phyloP scores from a whole-genome alignment of 768 basidiomycete genomes.

The Lactarius indigo region DNA sequence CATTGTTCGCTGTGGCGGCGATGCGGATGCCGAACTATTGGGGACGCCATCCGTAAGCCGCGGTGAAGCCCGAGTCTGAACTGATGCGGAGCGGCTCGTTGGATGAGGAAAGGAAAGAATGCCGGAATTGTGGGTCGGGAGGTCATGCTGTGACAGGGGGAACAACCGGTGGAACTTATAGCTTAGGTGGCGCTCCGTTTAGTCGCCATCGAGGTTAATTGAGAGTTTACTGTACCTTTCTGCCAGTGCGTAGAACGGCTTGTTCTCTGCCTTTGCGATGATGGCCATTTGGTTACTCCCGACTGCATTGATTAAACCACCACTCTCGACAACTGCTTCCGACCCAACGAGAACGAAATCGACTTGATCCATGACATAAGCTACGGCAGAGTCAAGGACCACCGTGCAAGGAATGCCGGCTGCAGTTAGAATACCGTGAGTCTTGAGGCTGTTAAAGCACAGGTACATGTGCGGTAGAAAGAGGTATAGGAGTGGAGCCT shows the following conservation, averaged over 20 bases:
- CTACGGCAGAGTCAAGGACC: slow-evolving; percentile 93
- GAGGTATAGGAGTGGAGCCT: slow-evolving; percentile 10
- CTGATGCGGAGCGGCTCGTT: slow-evolving; percentile 15
- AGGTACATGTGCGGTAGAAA: slow-evolving; percentile 14
- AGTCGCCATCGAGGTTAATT: neutral
- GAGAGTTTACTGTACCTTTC: slow-evolving; percentile 56
- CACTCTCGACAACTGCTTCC: slow-evolving; percentile 97
- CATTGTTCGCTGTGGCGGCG: slow-evolving; percentile 46
- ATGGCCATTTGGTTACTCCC: slow-evolving; percentile 97
- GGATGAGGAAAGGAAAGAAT: slow-evolving; percentile 65
- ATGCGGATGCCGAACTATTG: slow-evolving; percentile 25
- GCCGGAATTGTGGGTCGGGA: slow-evolving; percentile 74
- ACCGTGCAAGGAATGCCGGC: slow-evolving; percentile 95
- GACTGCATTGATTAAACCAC: slow-evolving; percentile 87
- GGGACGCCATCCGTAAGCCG: slow-evolving; percentile 7
- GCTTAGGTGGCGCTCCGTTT: slow-evolving; percentile 39
- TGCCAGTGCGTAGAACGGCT: slow-evolving; percentile 94
- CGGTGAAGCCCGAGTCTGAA: slow-evolving; percentile 6
- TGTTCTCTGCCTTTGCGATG: slow-evolving; percentile 89
- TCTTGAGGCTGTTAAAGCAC: slow-evolving; percentile 65
- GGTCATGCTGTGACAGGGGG: slow-evolving; percentile 87
- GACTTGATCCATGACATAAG: slow-evolving; percentile 95
- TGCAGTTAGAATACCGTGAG: slow-evolving; percentile 80
- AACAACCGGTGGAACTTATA: slow-evolving; percentile 98
- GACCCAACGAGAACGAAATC: slow-evolving; percentile 95